Evolutionary conservation across 2,329 filamentous ascomycete genomes (phyloP).

Genomic region (Lanzia echinophila): DNA sequence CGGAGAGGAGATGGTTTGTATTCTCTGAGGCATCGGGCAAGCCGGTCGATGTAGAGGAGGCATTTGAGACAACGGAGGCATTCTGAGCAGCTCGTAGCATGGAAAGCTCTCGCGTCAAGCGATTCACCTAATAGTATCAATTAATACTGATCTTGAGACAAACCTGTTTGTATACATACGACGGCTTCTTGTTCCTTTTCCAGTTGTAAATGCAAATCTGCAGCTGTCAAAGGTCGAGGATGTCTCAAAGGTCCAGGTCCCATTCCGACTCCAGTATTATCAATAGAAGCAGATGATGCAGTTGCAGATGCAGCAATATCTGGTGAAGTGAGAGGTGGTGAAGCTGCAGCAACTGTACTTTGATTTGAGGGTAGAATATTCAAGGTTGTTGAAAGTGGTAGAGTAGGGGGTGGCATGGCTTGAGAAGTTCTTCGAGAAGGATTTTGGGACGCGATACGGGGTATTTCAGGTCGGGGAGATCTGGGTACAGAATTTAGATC

Average conservation of each 20-base stretch:
- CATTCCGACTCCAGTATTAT: constrained; percentile 42
- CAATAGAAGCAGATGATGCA: constrained; percentile 12
- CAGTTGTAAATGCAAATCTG: constrained; percentile 80
- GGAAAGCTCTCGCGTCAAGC: constrained; percentile 80
- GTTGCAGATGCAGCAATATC: constrained; percentile 10
- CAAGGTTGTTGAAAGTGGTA: constrained; percentile 68
- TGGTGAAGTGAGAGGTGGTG: constrained; percentile 22
- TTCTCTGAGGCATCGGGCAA: constrained; percentile 43
- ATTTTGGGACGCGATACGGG: constrained; percentile 21
- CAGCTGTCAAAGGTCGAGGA: constrained; percentile 78
- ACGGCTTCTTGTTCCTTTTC: constrained; percentile 96
- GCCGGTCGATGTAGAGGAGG: constrained; percentile 54
- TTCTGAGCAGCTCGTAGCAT: constrained; percentile 69
- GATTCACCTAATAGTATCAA: constrained; percentile 63
- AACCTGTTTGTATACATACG: constrained; percentile 43
- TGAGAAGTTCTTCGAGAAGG: constrained; percentile 27
- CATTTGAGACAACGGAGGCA: constrained; percentile 57
- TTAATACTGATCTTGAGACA: neutral
- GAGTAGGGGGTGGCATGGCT: constrained; percentile 32
- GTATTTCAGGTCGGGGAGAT: constrained; percentile 27
- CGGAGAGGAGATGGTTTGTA: constrained; percentile 48
- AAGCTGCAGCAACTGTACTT: constrained; percentile 22
- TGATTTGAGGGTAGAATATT: constrained; percentile 43
- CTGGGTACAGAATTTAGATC: constrained; percentile 31
- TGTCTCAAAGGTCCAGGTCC: constrained; percentile 74